phyloP scores from a whole-genome alignment of 1,139 yeast genomes.

The Candida tetrigidarum region DNA sequence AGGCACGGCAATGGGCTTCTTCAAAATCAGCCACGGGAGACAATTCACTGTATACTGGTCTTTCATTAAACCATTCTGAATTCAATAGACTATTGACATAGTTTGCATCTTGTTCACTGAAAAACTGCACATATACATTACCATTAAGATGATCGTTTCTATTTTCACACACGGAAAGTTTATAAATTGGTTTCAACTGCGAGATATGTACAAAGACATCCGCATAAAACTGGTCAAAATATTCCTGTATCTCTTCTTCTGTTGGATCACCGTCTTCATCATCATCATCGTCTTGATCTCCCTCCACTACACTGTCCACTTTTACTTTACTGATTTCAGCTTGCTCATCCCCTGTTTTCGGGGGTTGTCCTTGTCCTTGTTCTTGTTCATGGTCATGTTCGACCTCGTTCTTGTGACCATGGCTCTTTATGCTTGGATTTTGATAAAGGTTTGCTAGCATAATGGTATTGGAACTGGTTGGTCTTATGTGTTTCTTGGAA shows the following conservation, averaged over 20 bases:
- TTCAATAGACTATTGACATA: constrained; percentile 65
- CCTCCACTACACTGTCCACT: neutral
- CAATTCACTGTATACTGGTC: constrained; percentile 82
- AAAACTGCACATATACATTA: constrained; percentile 75
- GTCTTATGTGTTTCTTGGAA: constrained; percentile 74
- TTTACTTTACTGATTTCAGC: neutral
- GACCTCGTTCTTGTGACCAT: no score
- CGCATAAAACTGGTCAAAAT: constrained; percentile 69
- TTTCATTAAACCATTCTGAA: constrained; percentile 78
- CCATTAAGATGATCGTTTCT: constrained; percentile 81
- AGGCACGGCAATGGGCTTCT: constrained; percentile 78
- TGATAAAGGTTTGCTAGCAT: constrained; percentile 71
- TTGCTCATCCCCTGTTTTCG: neutral
- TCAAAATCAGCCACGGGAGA: constrained; percentile 74
- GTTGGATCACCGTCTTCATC: constrained; percentile 24
- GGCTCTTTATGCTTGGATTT: constrained; percentile 46
- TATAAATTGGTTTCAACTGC: constrained; percentile 65
- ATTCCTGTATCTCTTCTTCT: constrained; percentile 49
- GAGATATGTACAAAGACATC: constrained; percentile 75
- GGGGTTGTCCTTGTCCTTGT: neutral
- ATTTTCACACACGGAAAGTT: constrained; percentile 81
- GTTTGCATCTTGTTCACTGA: constrained; percentile 59
- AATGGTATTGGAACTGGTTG: constrained; percentile 68
- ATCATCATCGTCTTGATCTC: constrained; percentile 13
- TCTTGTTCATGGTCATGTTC: no score